Evolutionary conservation across 306 rosid species (phyloP), one percentile per base, ranked within the genome.

Genomic region (Rosa multiflora): DNA sequence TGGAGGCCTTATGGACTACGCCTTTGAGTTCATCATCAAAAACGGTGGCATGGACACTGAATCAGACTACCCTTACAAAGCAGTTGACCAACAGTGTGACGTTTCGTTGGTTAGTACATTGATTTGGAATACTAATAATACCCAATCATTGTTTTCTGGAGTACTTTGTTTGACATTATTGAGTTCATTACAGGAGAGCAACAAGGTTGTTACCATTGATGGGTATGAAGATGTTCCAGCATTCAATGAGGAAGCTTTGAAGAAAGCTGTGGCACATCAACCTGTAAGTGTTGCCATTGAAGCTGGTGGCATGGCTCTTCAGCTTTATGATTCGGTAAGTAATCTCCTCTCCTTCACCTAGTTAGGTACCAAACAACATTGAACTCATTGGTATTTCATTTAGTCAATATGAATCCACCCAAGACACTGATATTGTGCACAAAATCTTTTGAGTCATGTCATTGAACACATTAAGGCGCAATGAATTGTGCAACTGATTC

Each of bases 31-130:
- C 90, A 94, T 94, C 79, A 80, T 89, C 55, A 23, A 75, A 73
- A 94, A 94, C 70, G 99, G 97, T 72, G 99, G 99, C 82, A 78
- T 94, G n/a, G 97, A 91, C 90, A 49, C 93, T 0, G 97, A 94
- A 8, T n/a, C 80, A 9, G 92, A 94, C 80, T 94, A 94, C 82
- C 99, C 99, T 74, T 94, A 94, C 77, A 59, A 26, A 1, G 99
- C 87, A 21, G 2, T 70, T 32, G 87, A 92, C 56, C 85, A 86
- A 71, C 77, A 11, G n/a, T 94, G 99, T 37, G 83, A 94, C 78
- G 75, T 74, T 64, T 47, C 82, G 10, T 85, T 79, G 91, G 97
- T 91, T 4, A 35, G 84, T 78, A 32, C 40, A 35, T 64, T 35
- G 46, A 35, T 64, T 37, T 35, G 11, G 21, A 15, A 17, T 64